phyloP scores from a whole-genome alignment of 2,329 filamentous ascomycete species.

The Bipolaris cookei region DNA sequence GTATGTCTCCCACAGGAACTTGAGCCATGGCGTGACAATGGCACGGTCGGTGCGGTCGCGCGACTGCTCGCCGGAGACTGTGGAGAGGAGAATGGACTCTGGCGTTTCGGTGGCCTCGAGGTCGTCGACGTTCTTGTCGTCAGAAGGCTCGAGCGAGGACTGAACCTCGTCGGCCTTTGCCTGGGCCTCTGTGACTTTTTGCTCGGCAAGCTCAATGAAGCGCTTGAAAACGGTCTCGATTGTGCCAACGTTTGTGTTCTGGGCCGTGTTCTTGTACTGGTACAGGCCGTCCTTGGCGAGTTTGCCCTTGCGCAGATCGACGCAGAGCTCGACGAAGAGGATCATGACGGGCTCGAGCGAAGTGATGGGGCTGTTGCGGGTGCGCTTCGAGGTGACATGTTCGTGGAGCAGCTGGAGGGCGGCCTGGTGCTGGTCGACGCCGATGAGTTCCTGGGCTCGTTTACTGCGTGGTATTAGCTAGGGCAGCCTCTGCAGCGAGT shows the following conservation, averaged over 20 bases:
- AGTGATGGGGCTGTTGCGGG: slow-evolving; percentile 94
- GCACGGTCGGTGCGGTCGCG: slow-evolving; percentile 96
- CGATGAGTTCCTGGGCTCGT: slow-evolving; percentile 97
- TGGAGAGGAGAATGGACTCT: slow-evolving; percentile 96
- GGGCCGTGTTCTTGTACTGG: slow-evolving; percentile 99
- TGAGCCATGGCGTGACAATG: slow-evolving; percentile 98
- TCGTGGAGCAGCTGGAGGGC: slow-evolving; percentile 96
- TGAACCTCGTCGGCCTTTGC: slow-evolving; percentile 95
- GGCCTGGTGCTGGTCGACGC: slow-evolving; percentile 89
- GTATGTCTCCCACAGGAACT: slow-evolving; percentile 99
- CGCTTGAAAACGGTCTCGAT: slow-evolving; percentile 97
- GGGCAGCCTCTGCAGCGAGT: not conserved
- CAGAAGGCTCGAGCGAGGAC: slow-evolving; percentile 78
- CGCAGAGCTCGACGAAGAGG: slow-evolving; percentile 93
- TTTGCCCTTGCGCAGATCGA: slow-evolving; percentile 98
- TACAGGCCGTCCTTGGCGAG: slow-evolving; percentile 98
- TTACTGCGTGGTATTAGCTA: slow-evolving; percentile 44
- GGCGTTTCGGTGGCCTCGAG: slow-evolving; percentile 96
- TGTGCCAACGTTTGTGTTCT: slow-evolving; percentile 97
- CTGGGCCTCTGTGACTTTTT: slow-evolving; percentile 95
- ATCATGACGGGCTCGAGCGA: slow-evolving; percentile 98
- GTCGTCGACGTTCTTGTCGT: slow-evolving; percentile 83
- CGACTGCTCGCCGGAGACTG: slow-evolving; percentile 96
- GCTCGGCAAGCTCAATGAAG: slow-evolving; percentile 96
- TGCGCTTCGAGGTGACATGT: slow-evolving; percentile 98